Percentiles rank a stretch among this genome's conserved stretches.
Conservation (phyloP, 129 eudicot species). For the Ambrosia artemisiifolia region DNA sequence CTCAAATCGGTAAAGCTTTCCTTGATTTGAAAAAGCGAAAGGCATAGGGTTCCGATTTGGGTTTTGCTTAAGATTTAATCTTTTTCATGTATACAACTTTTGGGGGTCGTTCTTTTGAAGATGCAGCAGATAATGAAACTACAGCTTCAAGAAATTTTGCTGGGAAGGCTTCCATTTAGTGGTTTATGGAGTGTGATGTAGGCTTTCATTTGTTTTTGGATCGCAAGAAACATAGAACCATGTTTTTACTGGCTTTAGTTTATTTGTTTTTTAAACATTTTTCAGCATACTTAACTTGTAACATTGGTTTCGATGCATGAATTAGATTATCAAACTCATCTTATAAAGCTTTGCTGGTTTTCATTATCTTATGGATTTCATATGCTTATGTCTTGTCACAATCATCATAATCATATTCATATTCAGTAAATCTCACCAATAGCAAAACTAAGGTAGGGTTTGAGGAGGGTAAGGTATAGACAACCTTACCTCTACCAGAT, state of each 20-base stretch:
- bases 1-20: constrained; percentile 69
- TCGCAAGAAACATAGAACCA: constrained; percentile 1
- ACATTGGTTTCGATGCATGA: background rate
- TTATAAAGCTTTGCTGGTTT: background rate
- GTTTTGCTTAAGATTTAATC: background rate
- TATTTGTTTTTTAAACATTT: background rate
- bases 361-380: background rate
- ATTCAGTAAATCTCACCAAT: no score
- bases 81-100: constrained; percentile 10
- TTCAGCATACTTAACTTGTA: background rate
- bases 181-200: constrained; percentile 3
- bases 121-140: constrained; percentile 25
- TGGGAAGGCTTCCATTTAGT: constrained; percentile 19
- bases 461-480: no score
- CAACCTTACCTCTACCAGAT: no score
- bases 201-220: constrained; percentile 7
- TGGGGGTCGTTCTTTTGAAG: constrained; percentile 19
- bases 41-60: constrained; percentile 12
- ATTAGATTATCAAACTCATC: background rate
- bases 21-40: constrained; percentile 57
- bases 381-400: background rate
- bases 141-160: constrained; percentile 29
- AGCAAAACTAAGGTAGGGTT: no score
- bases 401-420: no score
- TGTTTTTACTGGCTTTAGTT: constrained; percentile 3